Conservation (phyloP, 2,329 filamentous ascomycete species). For the Endothia cerciana region DNA sequence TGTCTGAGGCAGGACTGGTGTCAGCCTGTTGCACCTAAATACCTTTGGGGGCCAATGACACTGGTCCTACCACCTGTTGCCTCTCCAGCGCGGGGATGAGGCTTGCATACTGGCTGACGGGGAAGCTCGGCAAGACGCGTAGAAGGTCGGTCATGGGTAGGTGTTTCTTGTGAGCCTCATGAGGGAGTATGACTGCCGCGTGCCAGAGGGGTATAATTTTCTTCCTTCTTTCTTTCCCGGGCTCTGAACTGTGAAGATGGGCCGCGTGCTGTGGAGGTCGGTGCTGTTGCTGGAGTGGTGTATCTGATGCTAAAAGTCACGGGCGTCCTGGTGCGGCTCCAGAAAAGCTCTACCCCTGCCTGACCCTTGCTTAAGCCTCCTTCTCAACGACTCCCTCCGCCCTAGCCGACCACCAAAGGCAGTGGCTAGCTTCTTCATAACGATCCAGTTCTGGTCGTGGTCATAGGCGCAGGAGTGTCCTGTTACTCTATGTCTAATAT, state of each 20-base stretch:
- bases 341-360: neutral
- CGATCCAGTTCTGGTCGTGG: neutral
- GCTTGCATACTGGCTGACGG: constrained; percentile 69
- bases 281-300: neutral
- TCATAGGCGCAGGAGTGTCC: neutral
- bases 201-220: too few relatives aligned
- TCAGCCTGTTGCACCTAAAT: neutral
- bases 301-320: constrained; percentile 7
- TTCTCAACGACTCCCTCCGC: neutral
- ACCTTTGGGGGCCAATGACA: neutral
- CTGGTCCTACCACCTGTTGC: constrained; percentile 56
- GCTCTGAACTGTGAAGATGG: too few relatives aligned
- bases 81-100: constrained; percentile 81
- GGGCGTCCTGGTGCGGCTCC: neutral
- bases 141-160: constrained; percentile 82
- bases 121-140: constrained; percentile 79
- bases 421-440: neutral
- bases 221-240: too few relatives aligned
- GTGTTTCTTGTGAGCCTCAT: neutral
- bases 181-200: neutral
- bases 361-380: neutral
- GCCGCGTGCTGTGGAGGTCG: neutral
- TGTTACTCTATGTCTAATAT: too few relatives aligned
- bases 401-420: neutral
- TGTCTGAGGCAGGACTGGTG: constrained; percentile 43